A percentile compares a stretch with the other conserved stretches of the same genome.
phyloP scores from a whole-genome alignment of 495 filamentous ascomycete species.

The Xylaria acuta region DNA sequence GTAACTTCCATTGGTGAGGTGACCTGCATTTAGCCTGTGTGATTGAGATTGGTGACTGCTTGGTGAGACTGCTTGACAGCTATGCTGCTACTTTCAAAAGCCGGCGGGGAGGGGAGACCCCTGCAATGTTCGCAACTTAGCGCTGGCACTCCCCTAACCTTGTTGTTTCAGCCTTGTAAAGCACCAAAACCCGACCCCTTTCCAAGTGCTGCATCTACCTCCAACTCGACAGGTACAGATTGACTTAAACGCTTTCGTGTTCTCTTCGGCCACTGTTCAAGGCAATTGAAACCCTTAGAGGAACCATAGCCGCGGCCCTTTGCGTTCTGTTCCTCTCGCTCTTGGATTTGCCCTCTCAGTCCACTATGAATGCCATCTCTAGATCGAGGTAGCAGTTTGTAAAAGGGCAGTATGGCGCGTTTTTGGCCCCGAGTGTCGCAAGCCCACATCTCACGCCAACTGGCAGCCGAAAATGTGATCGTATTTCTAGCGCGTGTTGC shows the following conservation, averaged over 20 bases:
- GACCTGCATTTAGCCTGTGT: not conserved
- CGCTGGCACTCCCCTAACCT: not conserved
- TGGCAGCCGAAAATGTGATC: constrained; percentile 12
- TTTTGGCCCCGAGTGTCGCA: constrained; percentile 24
- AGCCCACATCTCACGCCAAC: constrained; percentile 11
- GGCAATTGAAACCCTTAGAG: not conserved
- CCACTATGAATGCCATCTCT: constrained; percentile 2
- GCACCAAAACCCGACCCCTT: constrained; percentile 1
- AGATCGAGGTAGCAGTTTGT: constrained; percentile 19
- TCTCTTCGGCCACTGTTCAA: constrained; percentile 6
- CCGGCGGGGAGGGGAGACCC: not conserved
- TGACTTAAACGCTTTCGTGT: constrained; percentile 10
- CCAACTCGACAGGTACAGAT: not conserved
- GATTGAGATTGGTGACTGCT: not conserved
- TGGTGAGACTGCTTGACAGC: not conserved
- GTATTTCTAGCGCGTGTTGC: constrained; percentile 27
- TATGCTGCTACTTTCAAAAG: not conserved
- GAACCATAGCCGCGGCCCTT: not conserved
- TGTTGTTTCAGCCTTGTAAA: constrained; percentile 39
- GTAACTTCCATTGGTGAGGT: not conserved
- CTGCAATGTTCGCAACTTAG: not conserved
- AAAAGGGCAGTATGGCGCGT: constrained; percentile 37
- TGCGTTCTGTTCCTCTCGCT: not conserved
- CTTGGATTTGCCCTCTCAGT: not conserved
- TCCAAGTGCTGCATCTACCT: not conserved